Conservation (phyloP, 2,329 filamentous ascomycete genomes). For the Microdochium bolleyi region DNA sequence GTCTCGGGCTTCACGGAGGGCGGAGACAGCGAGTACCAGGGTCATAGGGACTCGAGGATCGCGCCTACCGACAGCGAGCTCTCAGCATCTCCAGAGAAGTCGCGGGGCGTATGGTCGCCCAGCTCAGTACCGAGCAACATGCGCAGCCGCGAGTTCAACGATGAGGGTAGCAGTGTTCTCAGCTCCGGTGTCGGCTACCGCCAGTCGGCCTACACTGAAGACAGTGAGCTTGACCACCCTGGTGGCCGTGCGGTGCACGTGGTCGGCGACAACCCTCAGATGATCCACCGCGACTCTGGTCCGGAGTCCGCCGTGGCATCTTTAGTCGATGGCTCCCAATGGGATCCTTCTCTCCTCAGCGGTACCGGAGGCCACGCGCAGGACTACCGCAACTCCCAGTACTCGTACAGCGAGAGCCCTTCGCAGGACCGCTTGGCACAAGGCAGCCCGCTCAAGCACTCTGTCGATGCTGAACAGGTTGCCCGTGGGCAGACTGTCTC, state of each 20-base stretch:
- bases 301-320: constrained; percentile 91
- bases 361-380: constrained; percentile 44
- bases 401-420: constrained; percentile 4
- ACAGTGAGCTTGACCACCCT: constrained; percentile 35
- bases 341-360: constrained; percentile 61
- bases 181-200: constrained; percentile 49
- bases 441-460: constrained; percentile 31
- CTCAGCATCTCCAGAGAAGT: constrained; percentile 51
- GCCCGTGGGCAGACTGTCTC: constrained; percentile 31
- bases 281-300: constrained; percentile 62
- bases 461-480: constrained; percentile 27
- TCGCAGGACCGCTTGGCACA: constrained; percentile 16
- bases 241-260: constrained; percentile 65
- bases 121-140: constrained; percentile 48
- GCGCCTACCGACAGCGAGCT: constrained; percentile 41
- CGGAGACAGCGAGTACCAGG: constrained; percentile 44
- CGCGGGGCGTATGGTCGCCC: constrained; percentile 37
- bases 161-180: constrained; percentile 48
- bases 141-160: constrained; percentile 42
- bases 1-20: constrained; percentile 79
- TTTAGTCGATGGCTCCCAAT: constrained; percentile 65
- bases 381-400: constrained; percentile 29
- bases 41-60: constrained; percentile 48
- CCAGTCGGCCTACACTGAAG: constrained; percentile 40
- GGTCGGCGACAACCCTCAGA: constrained; percentile 66